Evolutionary conservation across 495 filamentous ascomycete genomes (phyloP), one percentile per base, ranked within the genome.

Genomic region (Terfezia boudieri): DNA sequence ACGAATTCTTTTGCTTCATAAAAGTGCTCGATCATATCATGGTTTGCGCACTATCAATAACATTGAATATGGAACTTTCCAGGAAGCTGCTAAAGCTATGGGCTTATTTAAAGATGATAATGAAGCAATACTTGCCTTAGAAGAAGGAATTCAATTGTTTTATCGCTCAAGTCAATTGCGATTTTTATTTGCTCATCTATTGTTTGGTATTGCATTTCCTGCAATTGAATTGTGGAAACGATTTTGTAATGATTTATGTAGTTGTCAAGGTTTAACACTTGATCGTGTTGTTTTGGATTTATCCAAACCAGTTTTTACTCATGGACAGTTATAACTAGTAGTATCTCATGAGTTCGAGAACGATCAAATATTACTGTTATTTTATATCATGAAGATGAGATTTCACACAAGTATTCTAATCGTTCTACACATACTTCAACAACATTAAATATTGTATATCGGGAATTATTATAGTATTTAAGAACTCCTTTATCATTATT

Each of bases 131-230:
- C 12, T 37, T 20, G 26, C 36, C 0, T 32, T 61, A 16, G 26
- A 51, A 37, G 59, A 59, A 26, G 57, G 37, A 4, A 49, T 52
- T 0, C 8, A 52, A 8, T 50, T 32, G 8, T 57, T 58, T 36
- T 54, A 35, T 46, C 26, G 35, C 8, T 48, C 53, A 9, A 14
- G 12, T 11, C 57, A 61, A 17, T 17, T 61, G 6, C 36, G 37
- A 14, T 61, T 61, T 35, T 51, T 59, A 2, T 59, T 57, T 56
- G 37, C 43, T 2, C 57, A 57, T 17, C 8, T 59, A 1, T 16
- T 59, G 0, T 11, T 56, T 8, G 54, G 58, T 51, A 36, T 58
- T 8, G 14, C 56, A 1, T 20, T 41, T 2, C 10, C 38, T 10
- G n/a, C 56, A 7, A 56, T 58, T 36, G 7, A 52, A 0, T n/a